Base-by-base conservation (phyloP, 768 basidiomycete species). In the Peribolospora baueri region DNA sequence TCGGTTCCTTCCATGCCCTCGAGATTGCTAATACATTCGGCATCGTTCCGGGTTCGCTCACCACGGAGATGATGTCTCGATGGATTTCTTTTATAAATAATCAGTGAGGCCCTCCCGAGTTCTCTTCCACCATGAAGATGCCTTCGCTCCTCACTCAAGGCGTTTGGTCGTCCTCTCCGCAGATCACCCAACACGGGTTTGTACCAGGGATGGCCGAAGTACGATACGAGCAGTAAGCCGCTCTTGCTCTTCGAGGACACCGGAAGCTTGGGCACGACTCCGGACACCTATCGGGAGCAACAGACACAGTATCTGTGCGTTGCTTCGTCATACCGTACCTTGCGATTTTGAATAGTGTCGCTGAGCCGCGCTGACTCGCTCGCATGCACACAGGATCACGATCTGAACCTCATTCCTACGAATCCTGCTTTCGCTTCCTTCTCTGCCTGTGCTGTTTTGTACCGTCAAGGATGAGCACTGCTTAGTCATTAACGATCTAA, bases 181-280 rank as follows among this genome's bases (percentile, higher is more conserved):
- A 25, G 25, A 25, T 25, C 25, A 25, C 25, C 25, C 25, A 25
- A 25, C 25, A 25, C 25, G 25, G 25, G 25, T 8, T 52, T 14
- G 10, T 11, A 6, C 3, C n/a, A 9, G 25, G 3, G n/a, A 4
- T 3, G 36, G n/a, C 25, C 41, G 43, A 39, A 7, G 2, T 8
- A 3, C 14, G 56, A 57, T 45, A 48, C 42, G 37, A 49, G 39
- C 46, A 52, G 50, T 25, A n/a, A 42, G 13, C 51, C 50, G 5
- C 47, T 54, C 6, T 46, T 57, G n/a, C 49, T 54, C 42, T 57
- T 57, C 46, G 49, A 53, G 13, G 51, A 57, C 42, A 7, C 10
- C 25, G 25, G 25, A 3, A 48, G 13, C 11, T 54, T 51, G 40
- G 46, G 45, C 8, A 38, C 42, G n/a, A 41, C 54, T 40, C 5